Percentiles rank a stretch among this genome's conserved stretches.
phyloP scores from a whole-genome alignment of 306 rosid genomes.

The Oxytropis ochrocephala region DNA sequence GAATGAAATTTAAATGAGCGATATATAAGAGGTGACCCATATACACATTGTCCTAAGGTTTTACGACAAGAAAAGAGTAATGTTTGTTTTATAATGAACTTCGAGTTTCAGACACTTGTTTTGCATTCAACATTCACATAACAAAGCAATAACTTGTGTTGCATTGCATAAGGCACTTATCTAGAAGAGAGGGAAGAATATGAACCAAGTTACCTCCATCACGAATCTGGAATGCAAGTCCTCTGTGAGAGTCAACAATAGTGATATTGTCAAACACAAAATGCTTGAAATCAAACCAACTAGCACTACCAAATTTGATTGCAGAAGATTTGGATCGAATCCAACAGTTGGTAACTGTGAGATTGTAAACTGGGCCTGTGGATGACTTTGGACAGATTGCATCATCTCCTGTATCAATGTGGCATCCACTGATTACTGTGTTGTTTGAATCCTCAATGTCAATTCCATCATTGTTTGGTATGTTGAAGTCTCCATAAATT shows the following conservation, averaged over 20 bases:
- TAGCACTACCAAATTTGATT: conserved; percentile 87
- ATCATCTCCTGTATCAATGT: conserved; percentile 89
- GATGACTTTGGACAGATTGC: conserved; percentile 86
- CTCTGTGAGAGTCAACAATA: conserved; percentile 88
- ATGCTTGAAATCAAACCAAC: conserved; percentile 62
- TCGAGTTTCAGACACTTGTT: neutral
- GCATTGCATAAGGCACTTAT: neutral
- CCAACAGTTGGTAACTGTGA: conserved; percentile 70
- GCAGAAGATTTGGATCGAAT: conserved; percentile 88
- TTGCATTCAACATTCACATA: neutral
- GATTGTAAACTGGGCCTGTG: conserved; percentile 60
- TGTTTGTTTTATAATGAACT: too few relatives aligned
- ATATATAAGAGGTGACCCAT: too few relatives aligned
- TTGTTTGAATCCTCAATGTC: conserved; percentile 93
- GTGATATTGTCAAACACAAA: conserved; percentile 76
- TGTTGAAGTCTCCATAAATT: conserved; percentile 75
- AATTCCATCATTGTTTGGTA: conserved; percentile 91
- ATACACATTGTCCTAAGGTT: too few relatives aligned
- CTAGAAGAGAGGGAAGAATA: neutral
- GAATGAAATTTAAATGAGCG: too few relatives aligned
- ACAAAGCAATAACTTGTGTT: neutral
- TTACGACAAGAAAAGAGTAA: too few relatives aligned
- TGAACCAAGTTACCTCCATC: conserved; percentile 63
- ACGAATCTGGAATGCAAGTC: conserved; percentile 81
- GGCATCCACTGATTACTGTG: conserved; percentile 65